Base-by-base conservation (phyloP, 495 filamentous ascomycete genomes). In the Penicillium maclennaniae region DNA sequence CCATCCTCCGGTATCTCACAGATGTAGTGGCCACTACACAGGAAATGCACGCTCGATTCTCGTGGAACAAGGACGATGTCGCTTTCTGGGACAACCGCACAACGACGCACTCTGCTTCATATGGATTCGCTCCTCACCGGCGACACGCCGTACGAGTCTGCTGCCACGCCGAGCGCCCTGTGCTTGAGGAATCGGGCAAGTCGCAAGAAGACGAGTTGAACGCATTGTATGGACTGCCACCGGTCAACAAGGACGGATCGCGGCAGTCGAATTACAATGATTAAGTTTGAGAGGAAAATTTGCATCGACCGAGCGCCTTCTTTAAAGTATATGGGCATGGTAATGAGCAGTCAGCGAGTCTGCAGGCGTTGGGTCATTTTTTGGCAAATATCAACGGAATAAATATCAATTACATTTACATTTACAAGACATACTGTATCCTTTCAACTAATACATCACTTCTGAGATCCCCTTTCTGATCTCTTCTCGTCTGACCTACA, bases 51-150 rank as follows among this genome's bases (percentile, higher is more conserved):
- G 86, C 80, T 12, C 81, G 87, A 17, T 87, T 89, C 59, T 78
- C 81, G 57, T 90, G 86, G 86, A 75, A 79, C 48, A 78, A 85
- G 59, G 74, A 82, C 39, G 87, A 86, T 21, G 83, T 91, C 21
- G 85, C 86, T 1, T 70, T 91, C 50, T 90, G 87, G 87, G 87
- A 91, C 54, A 91, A 91, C 54, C 74, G 87, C 6, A 79, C 84
- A 12, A 77, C 71, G 82, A 85, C 81, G 45, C 83, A 86, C 56
- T 67, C 78, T 21, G 82, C 82, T 8, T 78, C 80, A 4, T 85
- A 81, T 53, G 82, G 82, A 6, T 85, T 85, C 61, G 71, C 78
- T 6, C 81, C 82, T 6, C 83, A 85, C 57, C 76, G 81, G 28
- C 75, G 83, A 20, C 83, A 86, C 66, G 83, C 79, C 15, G 74